These are phyloP conservation scores for Daldinia bambusicola DNA, from an alignment of 495 filamentous ascomycete genomes.

Conservation along the genomic window DNA sequence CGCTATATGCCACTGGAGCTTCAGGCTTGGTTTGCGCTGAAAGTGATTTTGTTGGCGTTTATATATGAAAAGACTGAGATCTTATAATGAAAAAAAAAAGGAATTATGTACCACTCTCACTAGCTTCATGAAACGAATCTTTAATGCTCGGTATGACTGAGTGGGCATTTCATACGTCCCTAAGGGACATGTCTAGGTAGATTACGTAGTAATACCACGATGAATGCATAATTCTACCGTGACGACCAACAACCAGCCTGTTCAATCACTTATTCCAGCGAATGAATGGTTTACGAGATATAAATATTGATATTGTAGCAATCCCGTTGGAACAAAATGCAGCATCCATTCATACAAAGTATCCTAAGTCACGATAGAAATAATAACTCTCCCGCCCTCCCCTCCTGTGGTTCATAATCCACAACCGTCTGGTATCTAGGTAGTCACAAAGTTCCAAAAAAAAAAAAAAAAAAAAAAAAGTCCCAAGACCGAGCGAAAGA, in stretches of 20 bases:
- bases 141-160: background rate
- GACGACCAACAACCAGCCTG: background rate
- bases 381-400: background rate
- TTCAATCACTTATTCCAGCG: background rate
- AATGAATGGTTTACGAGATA: background rate
- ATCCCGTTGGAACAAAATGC: background rate
- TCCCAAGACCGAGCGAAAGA: slow-evolving; percentile 7
- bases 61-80: slow-evolving; percentile 4
- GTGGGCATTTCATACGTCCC: background rate
- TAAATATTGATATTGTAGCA: background rate
- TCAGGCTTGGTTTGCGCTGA: background rate
- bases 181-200: background rate
- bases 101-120: slow-evolving; percentile 10
- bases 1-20: background rate
- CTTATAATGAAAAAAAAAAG: background rate
- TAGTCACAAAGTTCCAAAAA: slow-evolving; percentile 5
- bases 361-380: slow-evolving; percentile 20
- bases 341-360: slow-evolving; percentile 31
- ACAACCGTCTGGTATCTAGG: slow-evolving; percentile 20
- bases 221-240: background rate
- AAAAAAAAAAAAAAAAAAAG: background rate
- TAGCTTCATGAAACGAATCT: slow-evolving; percentile 1
- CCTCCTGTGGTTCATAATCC: background rate
- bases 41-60: background rate
- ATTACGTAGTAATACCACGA: background rate